Percentiles rank a stretch among this genome's conserved stretches.
Evolutionary conservation across 352 stramenopile genomes (phyloP).

Genomic region (Pythium guiyangense): DNA sequence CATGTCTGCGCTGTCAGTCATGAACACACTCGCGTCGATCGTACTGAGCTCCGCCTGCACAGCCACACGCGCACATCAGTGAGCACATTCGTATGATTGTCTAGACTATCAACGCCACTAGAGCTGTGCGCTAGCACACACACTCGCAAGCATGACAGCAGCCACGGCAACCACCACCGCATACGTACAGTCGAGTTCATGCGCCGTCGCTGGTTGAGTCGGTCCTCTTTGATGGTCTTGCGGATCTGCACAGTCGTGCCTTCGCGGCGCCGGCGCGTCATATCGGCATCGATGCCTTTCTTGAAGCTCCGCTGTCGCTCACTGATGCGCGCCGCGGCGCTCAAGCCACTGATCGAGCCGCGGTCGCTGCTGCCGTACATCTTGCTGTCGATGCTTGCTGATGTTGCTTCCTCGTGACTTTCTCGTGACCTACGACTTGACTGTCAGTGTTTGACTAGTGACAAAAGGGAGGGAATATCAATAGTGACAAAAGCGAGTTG

Average conservation of each 20-base stretch:
- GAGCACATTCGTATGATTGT: background rate
- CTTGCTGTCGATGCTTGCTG: background rate
- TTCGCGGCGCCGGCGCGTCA: slow-evolving; percentile 65
- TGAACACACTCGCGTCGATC: background rate
- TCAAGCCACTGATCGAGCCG: background rate
- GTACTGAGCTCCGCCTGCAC: slow-evolving; percentile 5
- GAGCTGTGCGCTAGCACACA: background rate
- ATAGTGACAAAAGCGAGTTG: too few species aligned
- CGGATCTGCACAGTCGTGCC: slow-evolving; percentile 85
- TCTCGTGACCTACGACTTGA: too few species aligned
- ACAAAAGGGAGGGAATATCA: too few species aligned
- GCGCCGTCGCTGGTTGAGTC: slow-evolving; percentile 78
- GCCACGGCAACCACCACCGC: slow-evolving; percentile 29
- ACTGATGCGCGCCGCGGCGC: slow-evolving; percentile 9
- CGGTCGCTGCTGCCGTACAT: background rate
- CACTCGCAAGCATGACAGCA: slow-evolving; percentile 13
- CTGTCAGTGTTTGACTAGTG: too few species aligned
- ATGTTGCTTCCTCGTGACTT: too few species aligned
- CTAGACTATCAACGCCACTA: background rate
- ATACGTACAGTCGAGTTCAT: slow-evolving; percentile 67
- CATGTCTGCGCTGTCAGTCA: background rate
- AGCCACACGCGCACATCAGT: background rate
- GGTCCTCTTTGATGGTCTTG: slow-evolving; percentile 82
- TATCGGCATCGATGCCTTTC: slow-evolving; percentile 82
- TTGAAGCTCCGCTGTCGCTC: slow-evolving; percentile 83